A percentile compares a stretch with the other conserved stretches of the same genome.
These are phyloP conservation scores for Brassica nigra DNA, from an alignment of 345 rosid species.

Conservation along the genomic window DNA sequence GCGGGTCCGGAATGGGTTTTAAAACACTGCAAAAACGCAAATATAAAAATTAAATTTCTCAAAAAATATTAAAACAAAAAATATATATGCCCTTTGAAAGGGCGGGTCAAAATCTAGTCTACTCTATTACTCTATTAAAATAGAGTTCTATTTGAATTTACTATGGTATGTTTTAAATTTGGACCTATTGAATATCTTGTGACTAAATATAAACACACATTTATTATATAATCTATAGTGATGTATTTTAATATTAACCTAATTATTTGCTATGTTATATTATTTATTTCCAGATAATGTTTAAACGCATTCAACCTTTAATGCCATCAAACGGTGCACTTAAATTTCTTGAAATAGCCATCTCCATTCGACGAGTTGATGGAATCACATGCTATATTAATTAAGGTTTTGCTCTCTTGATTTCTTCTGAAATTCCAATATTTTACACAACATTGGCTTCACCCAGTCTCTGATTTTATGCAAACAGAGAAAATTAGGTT, in stretches of 20 bases:
- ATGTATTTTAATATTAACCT: neutral
- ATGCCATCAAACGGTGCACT: neutral
- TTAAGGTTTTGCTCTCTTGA: neutral
- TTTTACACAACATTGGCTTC: neutral
- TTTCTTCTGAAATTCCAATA: neutral
- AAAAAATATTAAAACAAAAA: no score
- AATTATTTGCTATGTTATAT: neutral
- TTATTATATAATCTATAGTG: neutral
- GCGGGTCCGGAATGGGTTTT: no score
- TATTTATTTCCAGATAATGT: neutral
- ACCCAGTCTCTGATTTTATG: neutral
- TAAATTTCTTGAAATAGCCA: neutral
- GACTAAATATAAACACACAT: neutral
- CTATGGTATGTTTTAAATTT: neutral
- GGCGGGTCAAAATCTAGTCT: no score
- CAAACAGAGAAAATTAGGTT: neutral
- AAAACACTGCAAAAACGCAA: no score
- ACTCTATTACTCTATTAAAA: no score
- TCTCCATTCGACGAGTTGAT: neutral
- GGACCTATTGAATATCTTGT: neutral
- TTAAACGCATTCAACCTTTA: neutral
- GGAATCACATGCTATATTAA: neutral
- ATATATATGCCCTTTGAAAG: no score
- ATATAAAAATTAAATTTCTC: no score
- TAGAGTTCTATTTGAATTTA: neutral